A percentile compares a stretch with the other conserved stretches of the same genome.
Conservation (phyloP, 2,329 filamentous ascomycete genomes). For the Teratosphaeria destructans region DNA sequence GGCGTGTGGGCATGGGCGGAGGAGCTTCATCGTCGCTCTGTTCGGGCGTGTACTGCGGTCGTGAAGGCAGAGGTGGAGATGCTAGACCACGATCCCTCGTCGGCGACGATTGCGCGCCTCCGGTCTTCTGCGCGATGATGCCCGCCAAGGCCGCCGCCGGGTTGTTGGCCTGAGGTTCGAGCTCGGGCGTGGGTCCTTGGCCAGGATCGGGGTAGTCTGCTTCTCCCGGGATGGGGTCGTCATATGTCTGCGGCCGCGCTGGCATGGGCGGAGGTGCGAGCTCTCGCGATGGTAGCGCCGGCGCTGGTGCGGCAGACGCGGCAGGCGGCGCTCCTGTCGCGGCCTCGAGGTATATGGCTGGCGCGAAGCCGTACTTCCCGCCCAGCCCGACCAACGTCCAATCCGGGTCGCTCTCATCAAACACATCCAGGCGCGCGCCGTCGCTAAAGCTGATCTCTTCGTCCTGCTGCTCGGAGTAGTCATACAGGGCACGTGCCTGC, state of each 20-base stretch:
- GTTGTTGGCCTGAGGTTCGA: slow-evolving; percentile 31
- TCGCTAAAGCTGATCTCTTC: slow-evolving; percentile 95
- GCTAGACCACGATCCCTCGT: slow-evolving; percentile 23
- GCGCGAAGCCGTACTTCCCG: slow-evolving; percentile 85
- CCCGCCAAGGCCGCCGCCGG: slow-evolving; percentile 51
- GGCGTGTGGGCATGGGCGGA: slow-evolving; percentile 54
- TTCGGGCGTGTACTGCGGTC: slow-evolving; percentile 52
- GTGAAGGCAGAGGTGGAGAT: slow-evolving; percentile 44
- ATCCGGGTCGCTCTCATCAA: slow-evolving; percentile 83
- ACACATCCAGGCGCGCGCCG: slow-evolving; percentile 72
- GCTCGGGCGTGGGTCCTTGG: slow-evolving; percentile 31
- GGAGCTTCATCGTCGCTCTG: slow-evolving; percentile 54
- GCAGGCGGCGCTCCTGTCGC: slow-evolving; percentile 39
- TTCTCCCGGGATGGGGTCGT: slow-evolving; percentile 30
- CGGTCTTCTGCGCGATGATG: slow-evolving; percentile 40
- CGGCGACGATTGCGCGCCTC: slow-evolving; percentile 17
- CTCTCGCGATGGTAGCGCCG: slow-evolving; percentile 12
- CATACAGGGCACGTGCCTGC: slow-evolving; percentile 86
- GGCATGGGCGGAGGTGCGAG: slow-evolving; percentile 30
- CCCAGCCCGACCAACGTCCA: slow-evolving; percentile 88
- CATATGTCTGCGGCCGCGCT: slow-evolving; percentile 24
- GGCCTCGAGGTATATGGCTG: slow-evolving; percentile 88
- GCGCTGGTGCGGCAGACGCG: slow-evolving; percentile 34
- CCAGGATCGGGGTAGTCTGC: slow-evolving; percentile 35
- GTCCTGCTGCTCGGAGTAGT: slow-evolving; percentile 93